A percentile compares a stretch with the other conserved stretches of the same genome.
Evolutionary conservation across 192 early-diverging fungal genomes (phyloP).

Genomic region (Mortierella hygrophila): DNA sequence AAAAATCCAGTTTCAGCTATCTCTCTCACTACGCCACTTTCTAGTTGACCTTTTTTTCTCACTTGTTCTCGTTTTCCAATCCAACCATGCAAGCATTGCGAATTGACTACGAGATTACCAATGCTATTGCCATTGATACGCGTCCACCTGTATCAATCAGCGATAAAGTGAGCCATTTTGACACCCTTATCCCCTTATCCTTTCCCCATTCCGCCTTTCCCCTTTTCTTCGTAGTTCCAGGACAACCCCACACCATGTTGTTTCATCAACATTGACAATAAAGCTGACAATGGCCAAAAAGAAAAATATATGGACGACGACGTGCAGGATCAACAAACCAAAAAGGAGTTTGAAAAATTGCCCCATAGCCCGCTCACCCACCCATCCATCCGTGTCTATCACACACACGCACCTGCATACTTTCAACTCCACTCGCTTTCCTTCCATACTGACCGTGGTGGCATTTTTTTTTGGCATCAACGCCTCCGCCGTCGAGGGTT

Average conservation of each 20-base stretch:
- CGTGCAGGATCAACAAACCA: neutral
- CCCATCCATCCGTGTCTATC: neutral
- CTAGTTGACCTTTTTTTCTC: too few relatives aligned
- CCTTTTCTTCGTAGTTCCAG: neutral
- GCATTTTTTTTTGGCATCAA: neutral
- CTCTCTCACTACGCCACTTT: neutral
- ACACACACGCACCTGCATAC: neutral
- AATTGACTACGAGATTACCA: neutral
- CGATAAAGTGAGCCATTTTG: constrained; percentile 5
- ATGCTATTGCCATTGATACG: neutral
- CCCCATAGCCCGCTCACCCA: neutral
- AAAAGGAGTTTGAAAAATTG: neutral
- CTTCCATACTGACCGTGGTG: neutral
- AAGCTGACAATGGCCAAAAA: neutral
- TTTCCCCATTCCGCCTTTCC: neutral
- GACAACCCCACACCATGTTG: neutral
- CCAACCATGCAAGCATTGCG: neutral
- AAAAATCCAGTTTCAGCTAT: neutral
- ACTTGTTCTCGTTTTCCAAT: neutral
- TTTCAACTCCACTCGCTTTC: neutral
- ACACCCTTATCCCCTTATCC: neutral
- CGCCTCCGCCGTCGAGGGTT: neutral
- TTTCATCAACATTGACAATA: neutral
- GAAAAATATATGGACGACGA: neutral
- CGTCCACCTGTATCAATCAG: neutral